phyloP scores from a whole-genome alignment of 75 land plant genomes.

The Cryptomeria japonica region DNA sequence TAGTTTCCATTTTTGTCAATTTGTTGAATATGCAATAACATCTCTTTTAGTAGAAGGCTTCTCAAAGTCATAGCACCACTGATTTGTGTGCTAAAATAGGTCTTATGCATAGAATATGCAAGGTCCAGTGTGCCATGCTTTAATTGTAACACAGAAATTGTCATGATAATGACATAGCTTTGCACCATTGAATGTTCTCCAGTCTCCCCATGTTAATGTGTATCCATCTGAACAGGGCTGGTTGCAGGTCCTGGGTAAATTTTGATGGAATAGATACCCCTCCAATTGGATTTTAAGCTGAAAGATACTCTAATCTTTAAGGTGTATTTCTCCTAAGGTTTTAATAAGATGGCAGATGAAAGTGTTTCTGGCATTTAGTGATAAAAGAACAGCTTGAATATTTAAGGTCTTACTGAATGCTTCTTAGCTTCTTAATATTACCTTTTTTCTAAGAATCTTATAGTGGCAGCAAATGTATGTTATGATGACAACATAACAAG shows the following conservation, averaged over 20 bases:
- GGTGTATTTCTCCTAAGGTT: background rate
- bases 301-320: background rate
- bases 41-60: background rate
- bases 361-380: background rate
- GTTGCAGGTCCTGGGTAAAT: background rate
- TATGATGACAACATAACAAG: too few relatives aligned
- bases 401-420: too few relatives aligned
- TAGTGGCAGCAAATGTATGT: background rate
- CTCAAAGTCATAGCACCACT: background rate
- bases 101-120: background rate
- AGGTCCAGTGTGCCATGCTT: background rate
- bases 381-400: background rate
- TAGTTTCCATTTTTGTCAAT: background rate
- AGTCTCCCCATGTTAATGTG: too few relatives aligned
- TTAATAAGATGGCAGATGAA: background rate
- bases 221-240: background rate
- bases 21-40: background rate
- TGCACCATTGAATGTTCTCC: background rate
- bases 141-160: background rate
- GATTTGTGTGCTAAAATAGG: background rate
- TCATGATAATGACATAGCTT: background rate
- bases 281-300: background rate
- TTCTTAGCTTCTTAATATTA: background rate
- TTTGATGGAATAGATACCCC: background rate
- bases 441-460: background rate